These are phyloP conservation scores for Cucumis sativus DNA, from an alignment of 306 rosid species.

Conservation along the genomic window Cucumber_9930_V3 NC_026658.2:1364501-1365000, in stretches of 20 bases:
- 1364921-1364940: not conserved
- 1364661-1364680: slow-evolving; percentile 95
- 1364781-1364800: not conserved
- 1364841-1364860: slow-evolving; percentile 90
- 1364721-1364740: slow-evolving; percentile 83
- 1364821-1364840: slow-evolving; percentile 62
- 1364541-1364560: slow-evolving; percentile 24
- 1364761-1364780: not conserved
- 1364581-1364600: not conserved
- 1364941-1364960: not conserved
- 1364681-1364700: slow-evolving; percentile 98
- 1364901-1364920: not conserved
- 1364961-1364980: no score
- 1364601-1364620: not conserved
- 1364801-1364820: slow-evolving; percentile 36
- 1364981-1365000: no score
- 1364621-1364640: slow-evolving; percentile 37
- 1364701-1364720: slow-evolving; percentile 99
- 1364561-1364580: not conserved
- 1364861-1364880: not conserved
- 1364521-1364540: slow-evolving; percentile 94
- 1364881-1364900: not conserved
- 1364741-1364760: not conserved
- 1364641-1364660: slow-evolving; percentile 91
- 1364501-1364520: slow-evolving; percentile 77